These are phyloP conservation scores for Backusella macrospora DNA, from an alignment of 192 early-diverging fungal genomes.

Conservation along the genomic window DNA sequence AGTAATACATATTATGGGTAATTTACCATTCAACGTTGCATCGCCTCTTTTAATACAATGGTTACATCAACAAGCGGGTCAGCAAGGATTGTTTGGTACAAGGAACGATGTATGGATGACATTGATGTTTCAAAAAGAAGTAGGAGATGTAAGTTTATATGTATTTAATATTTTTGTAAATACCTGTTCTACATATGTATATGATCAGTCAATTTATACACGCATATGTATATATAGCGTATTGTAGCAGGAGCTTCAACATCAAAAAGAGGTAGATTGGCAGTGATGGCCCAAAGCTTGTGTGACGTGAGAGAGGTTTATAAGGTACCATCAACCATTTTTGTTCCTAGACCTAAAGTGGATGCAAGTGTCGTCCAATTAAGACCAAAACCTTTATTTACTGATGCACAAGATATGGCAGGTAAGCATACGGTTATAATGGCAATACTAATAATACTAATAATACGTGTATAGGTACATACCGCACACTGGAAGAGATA, in stretches of 20 bases:
- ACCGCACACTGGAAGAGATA: slow-evolving; percentile 61
- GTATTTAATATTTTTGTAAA: neutral
- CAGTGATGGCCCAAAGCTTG: slow-evolving; percentile 72
- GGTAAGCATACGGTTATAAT: slow-evolving; percentile 32
- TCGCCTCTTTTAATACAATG: slow-evolving; percentile 74
- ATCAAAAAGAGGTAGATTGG: slow-evolving; percentile 62
- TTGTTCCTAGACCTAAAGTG: slow-evolving; percentile 79
- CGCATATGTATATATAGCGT: slow-evolving; percentile 41
- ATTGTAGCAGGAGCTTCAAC: slow-evolving; percentile 59
- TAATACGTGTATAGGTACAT: slow-evolving; percentile 42
- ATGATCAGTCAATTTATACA: neutral
- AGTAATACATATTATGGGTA: slow-evolving; percentile 71
- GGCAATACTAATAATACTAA: neutral
- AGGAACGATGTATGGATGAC: slow-evolving; percentile 61
- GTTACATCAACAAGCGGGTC: slow-evolving; percentile 59
- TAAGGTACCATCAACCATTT: slow-evolving; percentile 59
- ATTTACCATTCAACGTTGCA: slow-evolving; percentile 79
- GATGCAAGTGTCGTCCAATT: slow-evolving; percentile 77
- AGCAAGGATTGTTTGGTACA: slow-evolving; percentile 63
- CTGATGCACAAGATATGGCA: slow-evolving; percentile 1
- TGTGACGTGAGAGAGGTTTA: slow-evolving; percentile 68
- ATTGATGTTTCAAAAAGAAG: slow-evolving; percentile 86
- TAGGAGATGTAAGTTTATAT: slow-evolving; percentile 53
- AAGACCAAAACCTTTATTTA: slow-evolving; percentile 43
- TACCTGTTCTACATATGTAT: neutral